Percentiles rank a stretch among this genome's conserved stretches.
These are phyloP conservation scores for Chlorophyllum brunneum DNA, from an alignment of 768 basidiomycete genomes.

Conservation along the genomic window DNA sequence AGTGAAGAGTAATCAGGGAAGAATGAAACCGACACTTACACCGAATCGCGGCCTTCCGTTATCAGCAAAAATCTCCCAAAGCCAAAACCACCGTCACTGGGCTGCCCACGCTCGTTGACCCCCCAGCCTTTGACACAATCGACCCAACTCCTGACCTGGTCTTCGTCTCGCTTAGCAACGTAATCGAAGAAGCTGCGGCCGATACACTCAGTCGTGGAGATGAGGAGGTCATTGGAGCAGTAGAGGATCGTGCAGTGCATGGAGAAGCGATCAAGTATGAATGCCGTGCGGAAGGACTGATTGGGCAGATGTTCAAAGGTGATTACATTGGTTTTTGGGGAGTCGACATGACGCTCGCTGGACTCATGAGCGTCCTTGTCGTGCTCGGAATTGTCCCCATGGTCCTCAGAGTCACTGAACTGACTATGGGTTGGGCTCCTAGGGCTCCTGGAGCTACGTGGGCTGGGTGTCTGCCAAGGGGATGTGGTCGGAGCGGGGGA, in stretches of 20 bases:
- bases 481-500: constrained; percentile 20
- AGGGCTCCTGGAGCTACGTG: constrained; percentile 16
- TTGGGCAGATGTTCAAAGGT: constrained; percentile 61
- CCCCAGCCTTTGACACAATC: constrained; percentile 80
- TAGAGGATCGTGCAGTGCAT: constrained; percentile 61
- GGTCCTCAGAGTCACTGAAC: constrained; percentile 11
- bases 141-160: constrained; percentile 67
- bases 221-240: constrained; percentile 68
- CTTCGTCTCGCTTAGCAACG: constrained; percentile 60
- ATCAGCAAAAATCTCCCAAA: constrained; percentile 67
- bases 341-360: neutral
- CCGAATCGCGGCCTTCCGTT: constrained; percentile 58
- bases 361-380: neutral
- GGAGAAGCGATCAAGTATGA: constrained; percentile 79
- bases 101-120: constrained; percentile 79
- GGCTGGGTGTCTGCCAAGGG: constrained; percentile 19
- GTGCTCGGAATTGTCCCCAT: constrained; percentile 2
- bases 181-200: constrained; percentile 75
- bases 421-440: constrained; percentile 9
- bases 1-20: neutral
- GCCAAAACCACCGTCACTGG: constrained; percentile 81
- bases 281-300: constrained; percentile 72
- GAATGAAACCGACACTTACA: constrained; percentile 37
- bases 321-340: constrained; percentile 23
- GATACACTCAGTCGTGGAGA: constrained; percentile 55